phyloP scores from a whole-genome alignment of 2,329 filamentous ascomycete genomes.

The Neoscytalidium dimidiatum region DNA sequence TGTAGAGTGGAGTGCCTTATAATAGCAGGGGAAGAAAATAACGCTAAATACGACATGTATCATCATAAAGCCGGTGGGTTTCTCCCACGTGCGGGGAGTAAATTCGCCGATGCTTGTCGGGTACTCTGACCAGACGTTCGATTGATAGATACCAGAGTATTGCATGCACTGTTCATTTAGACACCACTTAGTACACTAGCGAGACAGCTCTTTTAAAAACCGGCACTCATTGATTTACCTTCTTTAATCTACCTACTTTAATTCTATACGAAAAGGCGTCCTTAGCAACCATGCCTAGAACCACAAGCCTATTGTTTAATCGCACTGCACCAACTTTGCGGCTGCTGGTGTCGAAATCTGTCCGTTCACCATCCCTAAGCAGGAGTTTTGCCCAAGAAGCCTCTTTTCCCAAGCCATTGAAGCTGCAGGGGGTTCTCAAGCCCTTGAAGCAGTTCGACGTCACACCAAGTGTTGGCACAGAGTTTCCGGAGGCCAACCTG shows the following conservation, averaged over 20 bases:
- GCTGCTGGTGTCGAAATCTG: background rate
- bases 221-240: background rate
- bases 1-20: background rate
- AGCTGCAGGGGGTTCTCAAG: constrained; percentile 54
- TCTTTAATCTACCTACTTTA: background rate
- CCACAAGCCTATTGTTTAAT: background rate
- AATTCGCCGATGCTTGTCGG: too few relatives aligned
- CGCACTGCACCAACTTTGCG: background rate
- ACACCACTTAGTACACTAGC: background rate
- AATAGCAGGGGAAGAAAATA: too few relatives aligned
- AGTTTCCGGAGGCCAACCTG: constrained; percentile 59
- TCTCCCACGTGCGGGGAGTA: too few relatives aligned
- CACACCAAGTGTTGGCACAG: constrained; percentile 63
- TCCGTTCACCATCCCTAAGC: background rate
- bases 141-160: background rate
- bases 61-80: too few relatives aligned
- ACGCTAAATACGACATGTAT: too few relatives aligned
- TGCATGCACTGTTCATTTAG: background rate
- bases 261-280: background rate
- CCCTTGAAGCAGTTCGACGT: constrained; percentile 58
- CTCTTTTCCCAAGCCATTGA: constrained; percentile 41
- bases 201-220: background rate
- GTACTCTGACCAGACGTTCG: background rate
- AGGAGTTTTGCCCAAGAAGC: constrained; percentile 1
- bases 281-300: background rate